phyloP scores from a whole-genome alignment of 192 early-diverging fungal species.

The Coemansia reversa region DNA sequence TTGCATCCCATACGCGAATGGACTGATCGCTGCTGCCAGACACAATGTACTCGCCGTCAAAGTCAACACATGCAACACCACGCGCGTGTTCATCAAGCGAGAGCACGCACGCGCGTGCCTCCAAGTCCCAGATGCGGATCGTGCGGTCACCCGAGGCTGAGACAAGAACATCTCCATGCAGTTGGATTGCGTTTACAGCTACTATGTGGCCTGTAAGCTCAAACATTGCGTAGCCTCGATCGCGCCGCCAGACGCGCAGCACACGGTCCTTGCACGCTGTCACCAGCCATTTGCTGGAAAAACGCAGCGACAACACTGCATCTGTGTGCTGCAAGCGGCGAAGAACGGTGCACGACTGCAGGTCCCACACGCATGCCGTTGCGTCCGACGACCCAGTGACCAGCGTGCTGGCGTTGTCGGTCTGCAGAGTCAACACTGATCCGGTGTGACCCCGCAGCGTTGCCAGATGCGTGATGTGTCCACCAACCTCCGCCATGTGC shows the following conservation, averaged over 20 bases:
- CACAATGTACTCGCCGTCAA: constrained; percentile 79
- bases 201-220: constrained; percentile 66
- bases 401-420: constrained; percentile 59
- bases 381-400: constrained; percentile 72
- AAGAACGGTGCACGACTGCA: constrained; percentile 55
- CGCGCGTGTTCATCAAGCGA: constrained; percentile 73
- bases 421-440: constrained; percentile 87
- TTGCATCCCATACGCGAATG: constrained; percentile 76
- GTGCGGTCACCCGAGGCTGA: constrained; percentile 81
- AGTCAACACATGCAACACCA: constrained; percentile 88
- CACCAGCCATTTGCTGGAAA: constrained; percentile 69
- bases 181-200: constrained; percentile 83
- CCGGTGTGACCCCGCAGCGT: constrained; percentile 71
- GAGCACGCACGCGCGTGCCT: constrained; percentile 63
- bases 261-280: constrained; percentile 83
- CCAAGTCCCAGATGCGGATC: constrained; percentile 80
- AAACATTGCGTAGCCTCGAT: constrained; percentile 51
- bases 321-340: constrained; percentile 61
- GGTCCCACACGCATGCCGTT: constrained; percentile 70
- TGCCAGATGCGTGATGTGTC: constrained; percentile 42
- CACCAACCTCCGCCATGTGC: constrained; percentile 63
- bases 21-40: constrained; percentile 80
- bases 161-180: constrained; percentile 60
- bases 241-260: constrained; percentile 77
- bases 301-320: constrained; percentile 75